phyloP scores from a whole-genome alignment of 495 filamentous ascomycete species.

The Aspergillus heteromorphus region DNA sequence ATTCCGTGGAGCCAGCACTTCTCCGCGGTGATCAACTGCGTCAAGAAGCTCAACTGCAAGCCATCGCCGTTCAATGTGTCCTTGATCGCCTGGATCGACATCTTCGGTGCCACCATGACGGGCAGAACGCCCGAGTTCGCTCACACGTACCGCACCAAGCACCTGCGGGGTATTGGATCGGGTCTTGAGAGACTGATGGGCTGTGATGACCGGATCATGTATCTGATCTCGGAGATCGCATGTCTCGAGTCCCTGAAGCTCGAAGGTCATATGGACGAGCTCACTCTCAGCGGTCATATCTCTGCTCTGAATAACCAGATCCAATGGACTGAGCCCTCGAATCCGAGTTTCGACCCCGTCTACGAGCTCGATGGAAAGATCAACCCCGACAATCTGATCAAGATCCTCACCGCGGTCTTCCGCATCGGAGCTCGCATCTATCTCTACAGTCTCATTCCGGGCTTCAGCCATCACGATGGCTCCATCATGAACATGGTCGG shows the following conservation, averaged over 20 bases:
- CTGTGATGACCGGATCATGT: constrained; percentile 96
- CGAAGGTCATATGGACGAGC: constrained; percentile 67
- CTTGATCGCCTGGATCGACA: constrained; percentile 91
- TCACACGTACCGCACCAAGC: constrained; percentile 83
- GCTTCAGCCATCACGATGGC: constrained; percentile 60
- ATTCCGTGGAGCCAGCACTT: constrained; percentile 96
- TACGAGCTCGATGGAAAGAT: constrained; percentile 58
- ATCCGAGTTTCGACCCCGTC: constrained; percentile 45
- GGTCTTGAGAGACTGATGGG: constrained; percentile 94
- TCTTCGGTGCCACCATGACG: constrained; percentile 87
- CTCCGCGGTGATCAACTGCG: constrained; percentile 72
- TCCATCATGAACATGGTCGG: constrained; percentile 65
- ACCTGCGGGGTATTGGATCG: constrained; percentile 60
- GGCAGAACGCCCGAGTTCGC: constrained; percentile 79
- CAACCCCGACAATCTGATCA: constrained; percentile 68
- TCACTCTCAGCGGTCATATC: constrained; percentile 75
- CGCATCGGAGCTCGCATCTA: constrained; percentile 88
- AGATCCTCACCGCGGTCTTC: constrained; percentile 82
- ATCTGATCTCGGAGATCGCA: constrained; percentile 93
- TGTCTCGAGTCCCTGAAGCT: constrained; percentile 84
- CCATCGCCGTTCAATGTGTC: constrained; percentile 61
- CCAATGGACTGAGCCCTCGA: constrained; percentile 60
- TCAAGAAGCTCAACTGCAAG: constrained; percentile 55
- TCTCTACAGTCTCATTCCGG: constrained; percentile 83
- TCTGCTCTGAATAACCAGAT: constrained; percentile 71